phyloP scores from a whole-genome alignment of 2,329 filamentous ascomycete genomes.

The Aspergillus costaricaensis region DNA sequence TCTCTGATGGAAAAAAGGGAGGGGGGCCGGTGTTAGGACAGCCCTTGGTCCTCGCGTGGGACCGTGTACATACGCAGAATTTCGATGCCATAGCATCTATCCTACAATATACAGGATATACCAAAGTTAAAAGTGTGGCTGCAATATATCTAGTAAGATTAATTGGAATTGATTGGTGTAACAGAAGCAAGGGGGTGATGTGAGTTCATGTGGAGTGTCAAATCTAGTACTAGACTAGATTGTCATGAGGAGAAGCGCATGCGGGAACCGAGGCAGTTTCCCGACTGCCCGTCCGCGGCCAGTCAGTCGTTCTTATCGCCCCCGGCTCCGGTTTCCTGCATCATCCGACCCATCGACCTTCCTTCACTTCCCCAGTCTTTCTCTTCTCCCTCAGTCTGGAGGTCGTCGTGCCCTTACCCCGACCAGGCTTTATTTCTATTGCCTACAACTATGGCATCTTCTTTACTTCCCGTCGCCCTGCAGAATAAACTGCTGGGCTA shows the following conservation, averaged over 20 bases:
- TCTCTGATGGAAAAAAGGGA: conserved; percentile 26
- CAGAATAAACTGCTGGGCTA: conserved; percentile 48
- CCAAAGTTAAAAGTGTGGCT: neutral
- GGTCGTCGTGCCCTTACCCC: conserved; percentile 10
- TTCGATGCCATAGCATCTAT: conserved; percentile 24
- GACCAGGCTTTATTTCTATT: neutral
- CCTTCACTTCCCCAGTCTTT: conserved; percentile 15
- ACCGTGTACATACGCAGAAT: conserved; percentile 37
- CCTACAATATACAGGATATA: conserved; percentile 6
- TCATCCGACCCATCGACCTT: conserved; percentile 19
- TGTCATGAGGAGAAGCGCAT: neutral
- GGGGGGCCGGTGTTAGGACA: conserved; percentile 34
- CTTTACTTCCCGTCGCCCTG: conserved; percentile 45
- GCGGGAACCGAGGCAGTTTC: conserved; percentile 12
- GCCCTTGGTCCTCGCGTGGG: conserved; percentile 20
- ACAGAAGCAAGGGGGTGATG: too few relatives aligned
- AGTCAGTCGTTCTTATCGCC: neutral
- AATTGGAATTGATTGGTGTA: too few relatives aligned
- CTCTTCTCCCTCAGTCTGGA: conserved; percentile 4
- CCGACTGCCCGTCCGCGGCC: conserved; percentile 2
- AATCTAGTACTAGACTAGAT: neutral
- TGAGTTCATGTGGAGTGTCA: neutral
- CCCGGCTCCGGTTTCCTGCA: conserved; percentile 12
- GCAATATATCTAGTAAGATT: neutral
- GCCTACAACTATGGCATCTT: conserved; percentile 39